Base-by-base conservation (phyloP, 169 alveolate genomes). In the Cryptosporidium parvum region DNA sequence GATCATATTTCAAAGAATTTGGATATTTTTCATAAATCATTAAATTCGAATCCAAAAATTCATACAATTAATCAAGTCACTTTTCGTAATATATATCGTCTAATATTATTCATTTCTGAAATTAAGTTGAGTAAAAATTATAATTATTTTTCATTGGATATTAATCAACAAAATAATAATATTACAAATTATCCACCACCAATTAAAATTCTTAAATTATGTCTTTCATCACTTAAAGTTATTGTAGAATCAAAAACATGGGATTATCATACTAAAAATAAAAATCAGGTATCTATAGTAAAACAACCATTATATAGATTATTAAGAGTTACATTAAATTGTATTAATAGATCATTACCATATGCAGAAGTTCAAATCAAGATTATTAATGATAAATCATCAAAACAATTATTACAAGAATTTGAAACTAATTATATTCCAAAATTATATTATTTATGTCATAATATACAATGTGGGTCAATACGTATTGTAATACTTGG, bases 341-440 rank as follows among this genome's bases (percentile, higher is more conserved):
- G 89, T 23, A 80, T 80, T 16, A 80, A 65, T 42, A 80, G 89
- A 18, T 80, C 89, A 12, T 29, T 80, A 12, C 89, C 89, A 42
- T 80, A 80, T 62, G 89, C 89, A 16, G 89, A 80, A 44, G 31
- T 80, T 9, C 89, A 80, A 37, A 80, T 80, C 10, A 58, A 42
- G 48, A 70, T 70, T n/a, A 39, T 59, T 26, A 80, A 80, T 44
- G 45, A 65, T 14, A 37, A 59, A 16, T 59, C 44, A 7, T 62
- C 89, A 4, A 80, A 80, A 9, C 45, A 65, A 18, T 37, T 80
- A 35, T 42, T 65, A 31, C 69, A 80, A 44, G 75, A 80, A 31
- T 80, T 80, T 44, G 80, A 80, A 31, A 61, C 73, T 6, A 23
- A 37, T 26, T 80, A 80, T 37, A 80, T 80, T 18, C 89, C 89